Evolutionary conservation across 176 grass and related monocot genomes (phyloP).

Genomic region (Oryza rufipogon): DNA sequence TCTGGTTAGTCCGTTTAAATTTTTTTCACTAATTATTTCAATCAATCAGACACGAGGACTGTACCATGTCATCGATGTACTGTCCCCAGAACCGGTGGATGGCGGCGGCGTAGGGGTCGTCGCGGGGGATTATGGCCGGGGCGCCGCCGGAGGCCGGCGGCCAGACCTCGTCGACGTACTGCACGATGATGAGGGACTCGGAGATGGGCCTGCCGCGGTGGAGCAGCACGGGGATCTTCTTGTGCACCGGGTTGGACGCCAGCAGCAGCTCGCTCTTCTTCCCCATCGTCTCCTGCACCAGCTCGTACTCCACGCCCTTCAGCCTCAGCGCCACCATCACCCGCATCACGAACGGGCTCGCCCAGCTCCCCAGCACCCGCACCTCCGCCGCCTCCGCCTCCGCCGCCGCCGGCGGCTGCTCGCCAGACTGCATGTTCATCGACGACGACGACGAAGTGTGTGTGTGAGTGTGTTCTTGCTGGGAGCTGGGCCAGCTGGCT

Average conservation of each 20-base stretch:
- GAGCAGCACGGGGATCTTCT: constrained; percentile 57
- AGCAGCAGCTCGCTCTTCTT: constrained; percentile 55
- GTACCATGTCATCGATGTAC: constrained; percentile 51
- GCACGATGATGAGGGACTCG: constrained; percentile 50
- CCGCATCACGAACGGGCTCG: constrained; percentile 46
- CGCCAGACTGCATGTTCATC: neutral
- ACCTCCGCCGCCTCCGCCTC: constrained; percentile 38
- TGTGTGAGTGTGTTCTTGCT: neutral
- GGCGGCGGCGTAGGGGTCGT: constrained; percentile 42
- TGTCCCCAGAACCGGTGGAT: constrained; percentile 52
- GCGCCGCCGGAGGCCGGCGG: too few relatives aligned
- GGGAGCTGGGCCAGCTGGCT: too few relatives aligned
- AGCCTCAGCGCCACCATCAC: constrained; percentile 43
- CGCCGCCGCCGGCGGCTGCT: neutral
- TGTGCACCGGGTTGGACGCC: constrained; percentile 49
- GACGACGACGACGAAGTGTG: neutral
- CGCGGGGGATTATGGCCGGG: too few relatives aligned
- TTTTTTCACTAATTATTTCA: too few relatives aligned
- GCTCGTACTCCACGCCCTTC: constrained; percentile 55
- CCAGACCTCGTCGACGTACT: constrained; percentile 73
- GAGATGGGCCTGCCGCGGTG: constrained; percentile 44
- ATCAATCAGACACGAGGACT: too few relatives aligned
- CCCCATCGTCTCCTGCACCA: constrained; percentile 35
- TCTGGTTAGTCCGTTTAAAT: too few relatives aligned
- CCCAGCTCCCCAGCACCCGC: constrained; percentile 46